These are phyloP conservation scores for Pythium brassicae DNA, from an alignment of 352 stramenopile genomes.

Conservation along the genomic window DNA sequence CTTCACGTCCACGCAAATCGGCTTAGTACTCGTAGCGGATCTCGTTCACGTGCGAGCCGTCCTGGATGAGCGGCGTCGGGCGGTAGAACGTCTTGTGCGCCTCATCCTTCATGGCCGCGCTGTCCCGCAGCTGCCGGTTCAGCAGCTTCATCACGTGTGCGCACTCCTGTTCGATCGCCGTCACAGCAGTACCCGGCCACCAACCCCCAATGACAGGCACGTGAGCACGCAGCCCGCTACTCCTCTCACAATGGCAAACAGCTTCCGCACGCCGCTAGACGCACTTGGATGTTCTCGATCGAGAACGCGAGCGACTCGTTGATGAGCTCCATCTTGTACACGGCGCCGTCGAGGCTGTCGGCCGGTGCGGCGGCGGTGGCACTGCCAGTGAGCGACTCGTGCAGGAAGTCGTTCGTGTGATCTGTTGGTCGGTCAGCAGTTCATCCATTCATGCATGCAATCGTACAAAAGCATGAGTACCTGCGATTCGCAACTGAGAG, in stretches of 20 bases:
- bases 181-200: neutral
- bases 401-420: conserved; percentile 37
- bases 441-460: too few relatives aligned
- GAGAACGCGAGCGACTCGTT: conserved; percentile 79
- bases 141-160: conserved; percentile 69
- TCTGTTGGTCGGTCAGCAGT: conserved; percentile 22
- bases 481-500: too few relatives aligned
- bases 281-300: conserved; percentile 71
- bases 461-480: too few relatives aligned
- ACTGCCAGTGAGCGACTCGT: conserved; percentile 24
- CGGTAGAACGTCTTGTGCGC: conserved; percentile 26
- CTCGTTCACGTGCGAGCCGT: conserved; percentile 4
- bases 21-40: conserved; percentile 8
- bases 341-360: conserved; percentile 34
- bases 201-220: neutral
- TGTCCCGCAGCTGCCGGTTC: conserved; percentile 62
- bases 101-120: conserved; percentile 32
- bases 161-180: conserved; percentile 27
- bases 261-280: neutral
- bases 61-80: conserved; percentile 14
- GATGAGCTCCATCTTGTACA: conserved; percentile 75
- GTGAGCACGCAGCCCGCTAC: neutral
- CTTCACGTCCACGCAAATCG: neutral
- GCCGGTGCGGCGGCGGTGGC: conserved; percentile 7
- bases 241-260: neutral